These are phyloP conservation scores for Xylariaceae sp. DNA, from an alignment of 2,329 filamentous ascomycete species.

Conservation along the genomic window DNA sequence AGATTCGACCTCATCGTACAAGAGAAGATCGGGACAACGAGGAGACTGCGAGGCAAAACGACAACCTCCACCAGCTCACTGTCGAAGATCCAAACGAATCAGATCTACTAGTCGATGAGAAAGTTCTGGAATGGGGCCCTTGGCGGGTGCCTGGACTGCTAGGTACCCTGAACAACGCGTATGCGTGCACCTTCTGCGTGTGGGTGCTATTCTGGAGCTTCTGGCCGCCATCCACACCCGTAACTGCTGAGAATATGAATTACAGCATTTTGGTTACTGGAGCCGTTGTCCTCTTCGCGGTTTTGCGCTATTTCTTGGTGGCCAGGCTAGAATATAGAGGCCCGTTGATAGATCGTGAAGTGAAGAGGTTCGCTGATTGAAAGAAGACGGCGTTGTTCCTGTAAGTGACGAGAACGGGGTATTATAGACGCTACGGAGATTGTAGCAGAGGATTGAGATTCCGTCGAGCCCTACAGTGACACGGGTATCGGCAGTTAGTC, in stretches of 20 bases:
- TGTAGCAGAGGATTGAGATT: too few species aligned
- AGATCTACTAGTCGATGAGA: conserved; percentile 2
- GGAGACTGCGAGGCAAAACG: background rate
- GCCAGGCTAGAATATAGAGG: conserved; percentile 16
- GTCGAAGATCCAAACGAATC: conserved; percentile 2
- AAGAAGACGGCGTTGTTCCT: background rate
- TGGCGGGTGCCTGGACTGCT: conserved; percentile 14
- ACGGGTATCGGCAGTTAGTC: too few species aligned
- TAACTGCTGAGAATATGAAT: conserved; percentile 14
- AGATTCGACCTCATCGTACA: conserved; percentile 9
- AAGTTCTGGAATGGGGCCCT: conserved; percentile 17
- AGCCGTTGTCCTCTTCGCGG: conserved; percentile 13
- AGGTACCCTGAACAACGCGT: conserved; percentile 14
- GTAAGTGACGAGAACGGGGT: too few species aligned
- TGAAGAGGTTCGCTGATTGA: conserved; percentile 5
- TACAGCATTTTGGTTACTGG: conserved; percentile 14
- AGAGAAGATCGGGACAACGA: conserved; percentile 2
- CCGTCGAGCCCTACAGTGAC: too few species aligned
- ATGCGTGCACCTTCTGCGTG: conserved; percentile 14
- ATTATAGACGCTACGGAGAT: too few species aligned
- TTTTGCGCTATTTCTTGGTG: conserved; percentile 15
- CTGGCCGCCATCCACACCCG: conserved; percentile 14
- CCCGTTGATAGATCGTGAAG: conserved; percentile 17
- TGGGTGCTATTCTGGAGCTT: conserved; percentile 17
- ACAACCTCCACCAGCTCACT: too few species aligned